Evolutionary conservation across 306 rosid genomes (phyloP).

Genomic region (Lathyrus oleraceus): DNA sequence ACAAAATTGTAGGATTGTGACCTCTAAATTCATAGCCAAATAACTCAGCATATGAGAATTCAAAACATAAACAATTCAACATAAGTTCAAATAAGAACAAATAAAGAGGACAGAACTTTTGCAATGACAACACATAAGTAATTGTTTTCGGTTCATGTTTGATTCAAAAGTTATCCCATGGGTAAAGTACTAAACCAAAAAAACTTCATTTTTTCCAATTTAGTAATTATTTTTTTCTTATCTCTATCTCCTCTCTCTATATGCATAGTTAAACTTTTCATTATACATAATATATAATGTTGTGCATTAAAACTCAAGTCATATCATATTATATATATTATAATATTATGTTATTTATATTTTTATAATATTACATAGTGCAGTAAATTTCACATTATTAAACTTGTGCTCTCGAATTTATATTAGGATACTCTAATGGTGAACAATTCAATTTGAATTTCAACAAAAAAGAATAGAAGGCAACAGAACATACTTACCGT

Average conservation of each 20-base stretch:
- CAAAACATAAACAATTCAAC: no score
- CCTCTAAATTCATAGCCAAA: no score
- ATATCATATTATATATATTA: not conserved
- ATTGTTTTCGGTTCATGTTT: no score
- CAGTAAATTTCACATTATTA: not conserved
- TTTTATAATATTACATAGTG: no score
- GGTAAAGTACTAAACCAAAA: not conserved
- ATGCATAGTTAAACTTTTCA: not conserved
- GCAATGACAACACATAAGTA: no score
- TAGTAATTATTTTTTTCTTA: not conserved
- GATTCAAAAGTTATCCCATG: not conserved
- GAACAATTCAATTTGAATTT: constrained; percentile 32
- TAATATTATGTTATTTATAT: no score
- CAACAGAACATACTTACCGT: constrained; percentile 55
- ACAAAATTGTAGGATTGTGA: no score
- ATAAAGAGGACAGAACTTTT: no score
- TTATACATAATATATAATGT: not conserved
- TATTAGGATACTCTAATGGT: constrained; percentile 11
- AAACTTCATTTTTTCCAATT: not conserved
- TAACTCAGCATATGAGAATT: no score
- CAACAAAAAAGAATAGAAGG: constrained; percentile 32
- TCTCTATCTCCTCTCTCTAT: not conserved
- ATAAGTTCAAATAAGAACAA: no score
- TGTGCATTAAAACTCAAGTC: not conserved
- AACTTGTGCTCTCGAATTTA: not conserved